A percentile compares a stretch with the other conserved stretches of the same genome.
Conservation (phyloP, 371 early-diverging fungal genomes). For the Nosema muscidifuracis region DNA sequence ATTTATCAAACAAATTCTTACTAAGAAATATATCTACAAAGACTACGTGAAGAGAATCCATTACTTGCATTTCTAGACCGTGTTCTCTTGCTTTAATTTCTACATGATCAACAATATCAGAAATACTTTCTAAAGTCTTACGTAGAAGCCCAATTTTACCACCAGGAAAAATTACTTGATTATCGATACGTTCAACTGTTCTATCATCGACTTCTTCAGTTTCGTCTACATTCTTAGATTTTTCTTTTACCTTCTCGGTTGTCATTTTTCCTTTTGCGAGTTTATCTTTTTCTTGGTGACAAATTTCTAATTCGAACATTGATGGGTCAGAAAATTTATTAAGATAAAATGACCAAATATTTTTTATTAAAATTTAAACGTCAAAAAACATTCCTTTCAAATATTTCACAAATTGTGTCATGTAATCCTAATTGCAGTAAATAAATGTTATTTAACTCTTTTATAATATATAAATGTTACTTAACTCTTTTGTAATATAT, state of each 20-base stretch:
- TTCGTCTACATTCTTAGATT: background rate
- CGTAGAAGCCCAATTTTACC: constrained; percentile 32
- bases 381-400: too few relatives aligned
- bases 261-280: background rate
- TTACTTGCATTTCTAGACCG: constrained; percentile 61
- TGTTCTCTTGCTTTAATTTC: constrained; percentile 48
- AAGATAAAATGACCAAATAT: too few relatives aligned
- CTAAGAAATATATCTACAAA: constrained; percentile 59
- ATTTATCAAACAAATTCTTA: constrained; percentile 57
- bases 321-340: too few relatives aligned
- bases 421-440: too few relatives aligned
- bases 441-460: too few relatives aligned
- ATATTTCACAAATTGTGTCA: too few relatives aligned
- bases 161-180: background rate
- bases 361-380: too few relatives aligned
- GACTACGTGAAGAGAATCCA: constrained; percentile 63
- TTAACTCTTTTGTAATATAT: too few relatives aligned
- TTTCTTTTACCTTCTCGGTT: too few relatives aligned
- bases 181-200: background rate
- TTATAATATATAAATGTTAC: too few relatives aligned
- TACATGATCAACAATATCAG: constrained; percentile 60
- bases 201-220: background rate
- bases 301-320: constrained; percentile 18
- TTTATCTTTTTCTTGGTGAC: background rate
- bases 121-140: constrained; percentile 57